Base-by-base conservation (phyloP, 352 stramenopile species). In the Phytophthora citrophthora region DNA sequence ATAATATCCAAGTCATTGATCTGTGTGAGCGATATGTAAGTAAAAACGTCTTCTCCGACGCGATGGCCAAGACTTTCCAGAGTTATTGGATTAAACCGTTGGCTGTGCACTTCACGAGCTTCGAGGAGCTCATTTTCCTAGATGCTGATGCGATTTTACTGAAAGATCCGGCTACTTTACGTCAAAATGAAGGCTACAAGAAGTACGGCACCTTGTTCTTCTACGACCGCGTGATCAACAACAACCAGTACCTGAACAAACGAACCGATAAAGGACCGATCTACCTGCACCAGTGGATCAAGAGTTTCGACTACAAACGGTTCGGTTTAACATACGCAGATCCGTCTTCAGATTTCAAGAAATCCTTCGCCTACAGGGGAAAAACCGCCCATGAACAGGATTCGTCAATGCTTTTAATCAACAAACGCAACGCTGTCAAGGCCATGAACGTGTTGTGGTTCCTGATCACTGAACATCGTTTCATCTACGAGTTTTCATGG, bases 391-490 rank as follows among this genome's bases (percentile, higher is more conserved):
- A 91, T 44, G 81, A 92, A 39, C 76, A 89, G 54, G 85, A 92
- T 58, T 91, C 83, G 7, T 92, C 79, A 7, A 88, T 94, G 58
- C 41, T 94, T 11, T 57, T 83, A 2, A 75, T 94, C 26, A 78
- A 94, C 60, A 94, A 92, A 65, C 53, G 66, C 27, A 57, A 76
- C 13, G 65, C 68, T 3, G 39, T 24, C 18, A 77, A 73, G 23
- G 78, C 81, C 1, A 70, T 89, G 55, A 74, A 84, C 1, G 75
- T 92, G 38, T 54, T 94, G 26, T 90, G 78, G 81, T 86, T 78
- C 46, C 66, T 94, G 13, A 86, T 91, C 43, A 84, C 79, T 0
- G 58, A 87, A 39, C 70, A 81, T 49, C 81, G 83, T n/a, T 90
- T 91, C 53, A 63, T 76, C 18, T 78, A 78, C 69, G 65, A 78